Conservation (phyloP, 2,329 filamentous ascomycete species). For the Trichoderma harzianum region DNA sequence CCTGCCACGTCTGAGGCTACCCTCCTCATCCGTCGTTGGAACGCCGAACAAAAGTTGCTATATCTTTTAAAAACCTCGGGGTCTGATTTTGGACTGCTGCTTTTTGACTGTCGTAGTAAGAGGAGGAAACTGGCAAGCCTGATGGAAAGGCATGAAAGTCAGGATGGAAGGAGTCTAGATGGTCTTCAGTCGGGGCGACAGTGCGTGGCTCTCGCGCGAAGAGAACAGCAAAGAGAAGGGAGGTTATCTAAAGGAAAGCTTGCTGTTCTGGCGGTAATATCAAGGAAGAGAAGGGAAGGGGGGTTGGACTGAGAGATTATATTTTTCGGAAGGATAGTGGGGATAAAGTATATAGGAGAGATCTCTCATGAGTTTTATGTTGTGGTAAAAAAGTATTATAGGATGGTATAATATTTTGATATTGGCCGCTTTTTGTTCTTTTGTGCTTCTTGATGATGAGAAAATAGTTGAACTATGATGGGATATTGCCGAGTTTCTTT, state of each 20-base stretch:
- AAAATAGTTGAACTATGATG: neutral
- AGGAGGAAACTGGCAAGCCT: neutral
- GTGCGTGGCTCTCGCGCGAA: neutral
- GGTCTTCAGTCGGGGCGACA: neutral
- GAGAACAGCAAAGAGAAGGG: neutral
- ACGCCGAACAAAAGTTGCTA: neutral
- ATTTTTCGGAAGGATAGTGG: neutral
- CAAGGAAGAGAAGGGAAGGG: neutral
- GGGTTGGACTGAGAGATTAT: neutral
- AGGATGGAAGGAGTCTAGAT: neutral
- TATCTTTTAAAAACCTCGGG: neutral
- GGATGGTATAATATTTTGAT: neutral
- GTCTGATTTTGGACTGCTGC: neutral
- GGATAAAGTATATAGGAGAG: neutral
- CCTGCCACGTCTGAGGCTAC: neutral
- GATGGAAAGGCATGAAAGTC: neutral
- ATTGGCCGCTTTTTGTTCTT: neutral
- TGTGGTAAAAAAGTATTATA: neutral
- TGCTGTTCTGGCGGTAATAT: neutral
- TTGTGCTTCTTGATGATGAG: neutral
- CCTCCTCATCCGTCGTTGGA: neutral
- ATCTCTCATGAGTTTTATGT: neutral
- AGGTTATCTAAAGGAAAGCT: neutral
- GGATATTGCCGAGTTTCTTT: slow-evolving; percentile 14
- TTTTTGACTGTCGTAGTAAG: neutral